Evolutionary conservation across 306 rosid genomes (phyloP), one percentile per base, ranked within the genome.

Genomic region (Acacia melanoxylon): DNA sequence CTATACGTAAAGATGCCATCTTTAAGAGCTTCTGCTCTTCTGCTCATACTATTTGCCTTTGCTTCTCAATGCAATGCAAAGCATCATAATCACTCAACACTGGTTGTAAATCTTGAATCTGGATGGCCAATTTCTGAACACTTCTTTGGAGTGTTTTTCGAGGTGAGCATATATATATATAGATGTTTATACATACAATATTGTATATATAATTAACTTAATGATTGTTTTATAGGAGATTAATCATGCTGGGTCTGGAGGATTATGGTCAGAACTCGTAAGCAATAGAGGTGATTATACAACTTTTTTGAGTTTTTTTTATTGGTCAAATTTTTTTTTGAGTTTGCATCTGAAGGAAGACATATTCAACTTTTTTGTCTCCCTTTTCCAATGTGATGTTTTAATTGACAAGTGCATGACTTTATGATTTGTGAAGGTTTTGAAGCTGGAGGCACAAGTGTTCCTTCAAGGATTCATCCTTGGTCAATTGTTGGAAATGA

Each of bases 241-340:
- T 33, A 63, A 63, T 15, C 69, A 63, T 63, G 69, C 69, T 14
- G 69, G 69, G 6, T 27, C 69, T 31, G 69, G 89, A 56, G 89
- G 89, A 42, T 20, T 87, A 59, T 87, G 89, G 89, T 83, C 89
- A 37, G 89, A 87, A 86, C 87, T 87, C 54, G 87, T 87, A 31
- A 84, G 63, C 69, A 87, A 87, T 71, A 61, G 89, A 81, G 89
- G 89, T 86, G n/a, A 61, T 27, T 5, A 63, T 29, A 13, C 19
- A 29, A 56, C 62, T n/a, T 56, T 20, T 37, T 37, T 37, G 40
- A 31, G 35, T 33, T 33, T 33, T 33, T 33, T 33, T 33, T 33
- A 4, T 33, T 33, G 31, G 37, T 33, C 15, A 46, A 13, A 46
- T 12, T 2, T 4, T 49, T 41, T 41, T 29, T 1, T 49, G 0